Conservation (phyloP, 148 eudicot species). For the Cornus florida region DNA sequence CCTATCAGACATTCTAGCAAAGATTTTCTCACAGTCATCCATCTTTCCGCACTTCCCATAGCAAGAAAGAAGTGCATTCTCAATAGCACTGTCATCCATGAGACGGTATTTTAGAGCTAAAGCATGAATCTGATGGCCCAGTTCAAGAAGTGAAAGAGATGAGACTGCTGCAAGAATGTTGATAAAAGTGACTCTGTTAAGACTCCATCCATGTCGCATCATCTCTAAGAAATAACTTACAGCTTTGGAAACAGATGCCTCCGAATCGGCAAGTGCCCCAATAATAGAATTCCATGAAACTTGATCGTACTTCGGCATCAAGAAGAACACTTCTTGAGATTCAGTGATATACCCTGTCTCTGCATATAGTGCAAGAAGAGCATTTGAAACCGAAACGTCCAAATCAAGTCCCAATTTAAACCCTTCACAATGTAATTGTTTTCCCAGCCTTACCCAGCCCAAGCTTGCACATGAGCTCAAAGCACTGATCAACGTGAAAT, state of each 20-base stretch:
- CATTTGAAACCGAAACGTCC: constrained; percentile 79
- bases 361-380: constrained; percentile 69
- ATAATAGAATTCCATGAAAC: constrained; percentile 81
- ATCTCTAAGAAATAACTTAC: constrained; percentile 48
- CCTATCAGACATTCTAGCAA: constrained; percentile 56
- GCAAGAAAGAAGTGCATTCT: constrained; percentile 68
- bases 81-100: constrained; percentile 40
- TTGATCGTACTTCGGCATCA: constrained; percentile 64
- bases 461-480: constrained; percentile 81
- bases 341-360: constrained; percentile 44
- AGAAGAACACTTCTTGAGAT: constrained; percentile 51
- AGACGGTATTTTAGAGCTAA: constrained; percentile 46
- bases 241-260: constrained; percentile 48
- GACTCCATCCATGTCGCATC: constrained; percentile 59
- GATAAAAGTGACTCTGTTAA: constrained; percentile 60
- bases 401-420: constrained; percentile 60
- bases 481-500: constrained; percentile 67
- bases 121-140: constrained; percentile 63
- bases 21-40: constrained; percentile 57
- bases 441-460: constrained; percentile 59
- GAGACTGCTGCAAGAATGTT: constrained; percentile 70
- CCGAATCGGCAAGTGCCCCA: constrained; percentile 60
- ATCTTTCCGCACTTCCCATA: constrained; percentile 73
- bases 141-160: constrained; percentile 40
- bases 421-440: constrained; percentile 70